These are phyloP conservation scores for Aureobasidium musti DNA, from an alignment of 2,329 filamentous ascomycete genomes.

Conservation along the genomic window DNA sequence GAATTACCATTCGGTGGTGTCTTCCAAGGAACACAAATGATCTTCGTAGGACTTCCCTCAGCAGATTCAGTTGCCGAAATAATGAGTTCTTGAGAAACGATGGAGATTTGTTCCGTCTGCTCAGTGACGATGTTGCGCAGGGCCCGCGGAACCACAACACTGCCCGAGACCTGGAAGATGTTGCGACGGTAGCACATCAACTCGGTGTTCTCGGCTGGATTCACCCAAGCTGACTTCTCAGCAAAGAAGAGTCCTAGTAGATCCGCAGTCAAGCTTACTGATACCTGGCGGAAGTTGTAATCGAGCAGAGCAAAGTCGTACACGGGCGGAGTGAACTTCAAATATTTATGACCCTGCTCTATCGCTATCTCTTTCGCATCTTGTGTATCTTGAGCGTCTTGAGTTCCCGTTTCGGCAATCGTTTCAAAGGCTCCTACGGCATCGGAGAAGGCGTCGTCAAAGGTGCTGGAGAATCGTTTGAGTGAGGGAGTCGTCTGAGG, in stretches of 20 bases:
- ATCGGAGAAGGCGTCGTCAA: constrained; percentile 56
- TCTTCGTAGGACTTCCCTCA: constrained; percentile 85
- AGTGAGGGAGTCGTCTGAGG: constrained; percentile 35
- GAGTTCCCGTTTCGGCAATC: constrained; percentile 43
- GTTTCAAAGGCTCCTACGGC: constrained; percentile 53
- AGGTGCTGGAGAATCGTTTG: constrained; percentile 37
- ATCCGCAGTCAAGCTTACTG: constrained; percentile 70
- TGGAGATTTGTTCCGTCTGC: constrained; percentile 78
- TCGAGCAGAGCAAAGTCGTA: constrained; percentile 64
- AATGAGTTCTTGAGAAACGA: constrained; percentile 78
- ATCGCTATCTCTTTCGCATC: constrained; percentile 58
- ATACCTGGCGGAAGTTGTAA: constrained; percentile 63
- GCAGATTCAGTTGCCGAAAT: constrained; percentile 94
- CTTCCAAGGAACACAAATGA: constrained; percentile 98
- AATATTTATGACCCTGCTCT: constrained; percentile 62
- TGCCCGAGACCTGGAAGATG: constrained; percentile 92
- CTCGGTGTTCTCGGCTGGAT: constrained; percentile 66
- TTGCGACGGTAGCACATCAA: constrained; percentile 95
- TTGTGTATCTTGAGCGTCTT: constrained; percentile 47
- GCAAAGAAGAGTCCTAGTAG: constrained; percentile 89
- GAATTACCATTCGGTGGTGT: constrained; percentile 71
- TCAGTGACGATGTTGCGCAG: constrained; percentile 81
- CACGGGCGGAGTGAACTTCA: constrained; percentile 53
- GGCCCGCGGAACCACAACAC: constrained; percentile 75
- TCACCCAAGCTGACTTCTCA: constrained; percentile 71